Percentiles rank a stretch among this genome's conserved stretches.
These are phyloP conservation scores for Pulveroboletus sp. DNA, from an alignment of 768 basidiomycete species.

Conservation along the genomic window DNA sequence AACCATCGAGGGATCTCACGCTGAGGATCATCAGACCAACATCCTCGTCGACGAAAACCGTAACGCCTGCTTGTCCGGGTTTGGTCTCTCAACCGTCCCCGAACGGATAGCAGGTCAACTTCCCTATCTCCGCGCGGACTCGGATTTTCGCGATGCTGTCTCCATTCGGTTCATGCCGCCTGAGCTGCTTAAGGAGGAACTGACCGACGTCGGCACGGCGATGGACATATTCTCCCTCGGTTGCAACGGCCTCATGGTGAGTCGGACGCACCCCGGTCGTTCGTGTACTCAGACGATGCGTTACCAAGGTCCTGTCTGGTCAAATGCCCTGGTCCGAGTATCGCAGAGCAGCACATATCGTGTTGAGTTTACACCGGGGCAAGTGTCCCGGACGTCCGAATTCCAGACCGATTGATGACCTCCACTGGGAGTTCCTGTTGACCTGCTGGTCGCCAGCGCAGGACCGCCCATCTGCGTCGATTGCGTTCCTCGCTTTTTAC, in stretches of 20 bases:
- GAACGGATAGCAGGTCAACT: constrained; percentile 11
- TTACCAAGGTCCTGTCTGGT: constrained; percentile 12
- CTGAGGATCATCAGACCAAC: constrained; percentile 6
- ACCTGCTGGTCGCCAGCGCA: constrained; percentile 8
- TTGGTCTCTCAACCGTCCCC: constrained; percentile 11
- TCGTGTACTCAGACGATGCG: not conserved
- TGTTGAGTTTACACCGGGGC: not conserved
- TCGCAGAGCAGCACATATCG: constrained; percentile 4
- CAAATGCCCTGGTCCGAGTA: constrained; percentile 13
- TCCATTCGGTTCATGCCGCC: constrained; percentile 15
- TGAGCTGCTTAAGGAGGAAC: constrained; percentile 6
- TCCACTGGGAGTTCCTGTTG: constrained; percentile 10
- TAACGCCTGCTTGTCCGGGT: constrained; percentile 8
- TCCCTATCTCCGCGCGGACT: constrained; percentile 10
- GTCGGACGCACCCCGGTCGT: not conserved
- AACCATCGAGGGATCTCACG: not conserved
- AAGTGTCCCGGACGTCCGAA: constrained; percentile 7
- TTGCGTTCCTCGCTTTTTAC: constrained; percentile 11
- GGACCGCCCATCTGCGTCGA: constrained; percentile 10
- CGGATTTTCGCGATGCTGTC: constrained; percentile 7
- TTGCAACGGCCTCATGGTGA: constrained; percentile 11
- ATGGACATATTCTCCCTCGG: constrained; percentile 13
- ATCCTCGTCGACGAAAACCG: constrained; percentile 13
- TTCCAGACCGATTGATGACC: constrained; percentile 1
- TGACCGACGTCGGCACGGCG: not conserved